Evolutionary conservation across 768 basidiomycete genomes (phyloP), one percentile per base, ranked within the genome.

Genomic region (Kwoniella shandongensis): DNA sequence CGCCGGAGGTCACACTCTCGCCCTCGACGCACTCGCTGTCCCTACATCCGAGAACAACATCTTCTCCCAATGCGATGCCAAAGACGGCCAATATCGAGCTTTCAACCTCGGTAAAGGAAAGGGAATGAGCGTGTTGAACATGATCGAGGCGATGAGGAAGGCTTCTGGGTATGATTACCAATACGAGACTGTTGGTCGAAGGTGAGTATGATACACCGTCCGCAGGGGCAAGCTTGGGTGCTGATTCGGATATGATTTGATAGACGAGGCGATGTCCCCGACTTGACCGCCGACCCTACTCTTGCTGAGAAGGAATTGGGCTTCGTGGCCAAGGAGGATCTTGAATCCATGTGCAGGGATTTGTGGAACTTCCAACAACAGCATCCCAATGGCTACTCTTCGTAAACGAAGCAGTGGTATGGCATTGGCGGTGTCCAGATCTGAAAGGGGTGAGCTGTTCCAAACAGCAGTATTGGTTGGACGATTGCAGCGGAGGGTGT

Each of bases 341-440:
- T 99, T 42, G 87, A 91, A 61, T 86, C 86, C 54, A 98, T 98
- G 91, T 98, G 96, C 78, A 81, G 84, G 54, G 96, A 99, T 78
- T 80, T 96, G 67, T 98, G 96, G 96, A 93, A 93, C 79, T 99
- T 93, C 91, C 94, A 98, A 80, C 85, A 84, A n/a, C 89, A 85
- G 76, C 89, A 96, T 69, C 89, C 88, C 6, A 73, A 83, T 27
- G 92, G 92, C 2, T 96, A 74, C 59, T n/a, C 50, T 42, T 42
- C 17, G 7, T 7, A n/a, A 18, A 8, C 5, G 22, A 42, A n/a
- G 41, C n/a, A 8, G 8, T 7, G n/a, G n/a, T 7, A 42, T 7
- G n/a, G 13, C 7, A 32, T 6, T 6, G 32, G n/a, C n/a, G n/a
- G n/a, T n/a, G n/a, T n/a, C n/a, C n/a, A n/a, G n/a, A n/a, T n/a